Base-by-base conservation (phyloP, 441 rosid species). In the Caryocar brasiliense region DNA sequence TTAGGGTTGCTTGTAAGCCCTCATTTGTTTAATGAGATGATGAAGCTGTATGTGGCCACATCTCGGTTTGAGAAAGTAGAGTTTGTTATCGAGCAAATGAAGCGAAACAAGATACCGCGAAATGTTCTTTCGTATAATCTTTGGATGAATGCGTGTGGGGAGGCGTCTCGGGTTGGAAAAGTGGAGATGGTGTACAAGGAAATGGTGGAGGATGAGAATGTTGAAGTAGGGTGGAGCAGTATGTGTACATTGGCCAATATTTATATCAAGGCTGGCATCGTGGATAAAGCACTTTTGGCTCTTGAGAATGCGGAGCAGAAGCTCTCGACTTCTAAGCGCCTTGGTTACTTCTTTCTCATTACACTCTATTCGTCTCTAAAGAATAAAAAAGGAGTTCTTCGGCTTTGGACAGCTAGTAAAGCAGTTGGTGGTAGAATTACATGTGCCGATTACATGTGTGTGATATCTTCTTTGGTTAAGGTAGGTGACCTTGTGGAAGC, bases 111-210 rank as follows among this genome's bases (percentile, higher is more conserved):
- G 46, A 73, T 79, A 56, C 70, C 76, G 2, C 65, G 70, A 54
- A 74, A 66, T 66, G 61, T 62, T 43, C 73, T 81, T 21, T 81
- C 88, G 0, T 81, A 81, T 52, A 83, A 79, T 64, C 78, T 83
- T 17, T 81, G 85, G 93, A 78, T 83, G 77, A 72, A 60, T 42
- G 77, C 83, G 0, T 66, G 65, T 25, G 70, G 62, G 6, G 62
- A 67, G 17, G 28, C 25, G 4, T 43, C 54, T 13, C 72, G 74
- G 9, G 67, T 66, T 29, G 22, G 26, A 11, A 49, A 43, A 51
- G 78, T 55, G 2, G 88, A 81, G 54, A 40, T 40, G 30, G 76
- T 79, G 30, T 81, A 68, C 25, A 45, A 40, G 49, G 79, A 83
- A 64, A 77, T 79, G 83, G 25, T 59, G 57, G 49, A 44, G 24